Conservation (phyloP, 306 rosid species). For the Cercis canadensis region DNA sequence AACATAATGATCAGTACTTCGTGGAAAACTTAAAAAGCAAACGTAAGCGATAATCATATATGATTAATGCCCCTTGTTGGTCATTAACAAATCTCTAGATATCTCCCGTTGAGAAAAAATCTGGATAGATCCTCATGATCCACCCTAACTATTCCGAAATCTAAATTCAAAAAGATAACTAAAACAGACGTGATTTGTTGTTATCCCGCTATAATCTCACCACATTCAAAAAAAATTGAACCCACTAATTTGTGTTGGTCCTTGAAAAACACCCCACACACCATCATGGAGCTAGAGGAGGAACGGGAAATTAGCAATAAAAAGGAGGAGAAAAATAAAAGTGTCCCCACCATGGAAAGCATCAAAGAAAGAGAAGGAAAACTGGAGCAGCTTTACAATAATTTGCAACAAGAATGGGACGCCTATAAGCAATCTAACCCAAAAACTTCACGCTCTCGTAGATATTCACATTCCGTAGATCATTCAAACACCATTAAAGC, state of each 20-base stretch:
- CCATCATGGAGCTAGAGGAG: constrained; percentile 8
- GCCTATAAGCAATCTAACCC: constrained; percentile 48
- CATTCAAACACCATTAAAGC: constrained; percentile 14
- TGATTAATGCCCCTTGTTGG: too few species aligned
- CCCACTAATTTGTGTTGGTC: constrained; percentile 5
- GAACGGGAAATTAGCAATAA: background rate
- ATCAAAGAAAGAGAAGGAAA: constrained; percentile 29
- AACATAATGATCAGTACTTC: background rate
- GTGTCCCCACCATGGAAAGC: constrained; percentile 52
- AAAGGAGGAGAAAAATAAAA: background rate
- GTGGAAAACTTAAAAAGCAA: background rate
- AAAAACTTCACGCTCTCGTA: constrained; percentile 8
- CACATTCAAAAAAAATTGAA: constrained; percentile 33
- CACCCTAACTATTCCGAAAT: constrained; percentile 21
- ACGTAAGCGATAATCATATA: too few species aligned
- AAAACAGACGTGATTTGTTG: constrained; percentile 32
- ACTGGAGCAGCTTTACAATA: constrained; percentile 40
- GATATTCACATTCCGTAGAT: background rate
- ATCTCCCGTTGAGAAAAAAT: background rate
- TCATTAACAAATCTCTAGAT: too few species aligned
- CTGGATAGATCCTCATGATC: background rate
- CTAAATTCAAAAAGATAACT: background rate
- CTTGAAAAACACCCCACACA: constrained; percentile 15
- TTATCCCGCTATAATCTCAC: constrained; percentile 31
- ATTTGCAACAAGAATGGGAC: constrained; percentile 58